phyloP scores from a whole-genome alignment of 2,329 filamentous ascomycete species.

The Fusarium pilosicola region DNA sequence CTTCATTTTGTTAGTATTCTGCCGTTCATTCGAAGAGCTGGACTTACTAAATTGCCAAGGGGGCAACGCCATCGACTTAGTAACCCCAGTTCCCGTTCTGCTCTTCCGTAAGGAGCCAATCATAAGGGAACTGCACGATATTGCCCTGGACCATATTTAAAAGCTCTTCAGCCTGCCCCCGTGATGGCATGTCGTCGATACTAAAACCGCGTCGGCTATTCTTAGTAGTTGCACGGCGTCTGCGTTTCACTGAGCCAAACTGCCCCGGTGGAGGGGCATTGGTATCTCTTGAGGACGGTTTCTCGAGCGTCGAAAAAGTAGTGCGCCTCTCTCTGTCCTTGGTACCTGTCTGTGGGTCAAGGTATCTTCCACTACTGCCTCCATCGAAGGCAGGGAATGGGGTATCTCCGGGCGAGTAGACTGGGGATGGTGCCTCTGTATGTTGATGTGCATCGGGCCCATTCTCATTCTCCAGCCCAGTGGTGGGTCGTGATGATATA shows the following conservation, averaged over 20 bases:
- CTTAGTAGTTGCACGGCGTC: conserved; percentile 76
- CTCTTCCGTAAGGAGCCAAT: conserved; percentile 94
- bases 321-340: conserved; percentile 61
- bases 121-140: conserved; percentile 92
- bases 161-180: conserved; percentile 82
- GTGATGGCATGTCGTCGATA: conserved; percentile 79
- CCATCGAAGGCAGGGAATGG: conserved; percentile 61
- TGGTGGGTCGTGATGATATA: conserved; percentile 23
- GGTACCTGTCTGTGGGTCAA: conserved; percentile 50
- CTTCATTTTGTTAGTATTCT: conserved; percentile 46
- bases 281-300: conserved; percentile 53
- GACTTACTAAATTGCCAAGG: conserved; percentile 94
- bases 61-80: conserved; percentile 94
- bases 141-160: conserved; percentile 86
- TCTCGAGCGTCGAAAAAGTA: conserved; percentile 66
- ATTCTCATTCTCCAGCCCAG: conserved; percentile 42
- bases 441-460: conserved; percentile 33
- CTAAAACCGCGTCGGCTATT: conserved; percentile 72
- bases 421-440: conserved; percentile 54
- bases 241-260: conserved; percentile 65
- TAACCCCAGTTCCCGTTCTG: conserved; percentile 96
- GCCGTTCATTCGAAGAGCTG: not conserved
- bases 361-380: conserved; percentile 44
- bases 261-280: conserved; percentile 47
- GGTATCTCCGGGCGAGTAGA: conserved; percentile 55